A percentile compares a stretch with the other conserved stretches of the same genome.
Evolutionary conservation across 208 protist genomes (phyloP).

Genomic region (Endotrypanum monterogeii): DNA sequence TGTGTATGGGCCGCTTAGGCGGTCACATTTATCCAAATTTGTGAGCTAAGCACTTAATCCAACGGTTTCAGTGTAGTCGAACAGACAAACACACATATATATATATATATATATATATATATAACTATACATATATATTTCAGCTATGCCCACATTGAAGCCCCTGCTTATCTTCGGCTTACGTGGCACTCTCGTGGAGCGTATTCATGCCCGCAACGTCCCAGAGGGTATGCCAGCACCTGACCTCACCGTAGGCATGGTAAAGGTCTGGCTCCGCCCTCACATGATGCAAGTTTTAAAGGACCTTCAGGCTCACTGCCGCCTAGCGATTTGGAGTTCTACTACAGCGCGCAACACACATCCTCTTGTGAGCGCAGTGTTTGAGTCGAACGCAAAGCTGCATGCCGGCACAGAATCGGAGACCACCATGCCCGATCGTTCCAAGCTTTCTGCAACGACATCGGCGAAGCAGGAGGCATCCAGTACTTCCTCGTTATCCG

Average conservation of each 20-base stretch:
- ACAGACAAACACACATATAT: not conserved
- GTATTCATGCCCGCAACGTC: constrained; percentile 66
- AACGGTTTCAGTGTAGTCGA: too few relatives aligned
- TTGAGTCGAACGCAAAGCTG: constrained; percentile 30
- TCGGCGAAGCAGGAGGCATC: not conserved
- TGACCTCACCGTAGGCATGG: constrained; percentile 74
- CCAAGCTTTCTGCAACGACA: not conserved
- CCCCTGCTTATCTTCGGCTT: constrained; percentile 85
- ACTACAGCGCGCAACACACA: constrained; percentile 84
- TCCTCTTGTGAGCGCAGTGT: constrained; percentile 79
- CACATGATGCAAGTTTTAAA: constrained; percentile 61
- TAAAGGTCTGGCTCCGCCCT: constrained; percentile 84
- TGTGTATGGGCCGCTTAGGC: too few relatives aligned
- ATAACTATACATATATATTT: not conserved
- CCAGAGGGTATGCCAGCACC: constrained; percentile 59
- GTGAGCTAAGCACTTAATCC: not conserved
- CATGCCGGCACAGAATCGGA: not conserved
- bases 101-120: not conserved
- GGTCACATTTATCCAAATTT: not conserved
- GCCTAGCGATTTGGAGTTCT: constrained; percentile 88
- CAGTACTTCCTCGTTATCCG: not conserved
- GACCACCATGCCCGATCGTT: not conserved
- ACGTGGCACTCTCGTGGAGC: constrained; percentile 85
- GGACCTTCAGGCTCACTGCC: constrained; percentile 71
- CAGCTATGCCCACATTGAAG: constrained; percentile 39